phyloP scores from a whole-genome alignment of 179 eudicot species.

The Spinacia oleracea region DNA sequence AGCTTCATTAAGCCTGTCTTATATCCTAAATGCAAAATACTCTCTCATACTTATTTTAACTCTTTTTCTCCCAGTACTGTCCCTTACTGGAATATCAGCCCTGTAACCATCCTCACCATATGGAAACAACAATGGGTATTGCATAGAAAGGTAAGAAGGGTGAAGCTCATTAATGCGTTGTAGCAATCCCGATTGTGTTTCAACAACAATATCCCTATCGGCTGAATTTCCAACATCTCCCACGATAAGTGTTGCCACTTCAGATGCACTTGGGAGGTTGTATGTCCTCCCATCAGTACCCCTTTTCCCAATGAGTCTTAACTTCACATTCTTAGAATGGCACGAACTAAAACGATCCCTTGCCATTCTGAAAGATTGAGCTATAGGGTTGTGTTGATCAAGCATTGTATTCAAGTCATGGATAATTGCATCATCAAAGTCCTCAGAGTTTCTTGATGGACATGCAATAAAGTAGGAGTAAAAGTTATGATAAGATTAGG shows the following conservation, averaged over 20 bases:
- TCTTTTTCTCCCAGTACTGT: too few species aligned
- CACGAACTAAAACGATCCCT: too few species aligned
- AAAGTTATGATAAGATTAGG: neutral
- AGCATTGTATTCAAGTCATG: too few species aligned
- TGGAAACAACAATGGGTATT: conserved; percentile 7
- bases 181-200: neutral
- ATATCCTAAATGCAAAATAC: too few species aligned
- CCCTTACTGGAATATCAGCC: too few species aligned
- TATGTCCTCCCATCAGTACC: conserved; percentile 11
- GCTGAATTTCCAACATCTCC: conserved; percentile 1
- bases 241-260: conserved; percentile 14
- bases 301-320: conserved; percentile 13
- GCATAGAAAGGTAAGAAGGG: conserved; percentile 13
- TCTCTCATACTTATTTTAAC: too few species aligned
- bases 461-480: neutral
- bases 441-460: neutral
- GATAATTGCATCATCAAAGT: too few species aligned
- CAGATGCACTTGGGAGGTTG: conserved; percentile 32
- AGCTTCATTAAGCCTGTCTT: too few species aligned
- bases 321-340: neutral
- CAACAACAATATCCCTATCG: conserved; percentile 16
- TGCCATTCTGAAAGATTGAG: too few species aligned
- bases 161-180: neutral
- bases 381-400: too few species aligned
- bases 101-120: conserved; percentile 6